A percentile compares a stretch with the other conserved stretches of the same genome.
Conservation (phyloP, 352 stramenopile genomes). For the Peronospora tabacina region DNA sequence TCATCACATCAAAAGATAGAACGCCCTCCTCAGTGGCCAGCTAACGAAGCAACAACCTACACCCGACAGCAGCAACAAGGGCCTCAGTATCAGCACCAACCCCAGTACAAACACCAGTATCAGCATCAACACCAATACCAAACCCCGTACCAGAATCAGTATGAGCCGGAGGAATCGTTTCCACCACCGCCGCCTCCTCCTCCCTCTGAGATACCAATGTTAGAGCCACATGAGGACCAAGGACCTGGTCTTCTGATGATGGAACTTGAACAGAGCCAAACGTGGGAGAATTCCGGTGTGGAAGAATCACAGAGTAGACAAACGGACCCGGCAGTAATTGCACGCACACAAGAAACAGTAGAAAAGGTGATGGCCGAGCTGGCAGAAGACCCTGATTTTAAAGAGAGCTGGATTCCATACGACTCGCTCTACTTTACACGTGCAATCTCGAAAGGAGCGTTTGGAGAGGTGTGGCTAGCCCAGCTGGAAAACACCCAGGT, state of each 20-base stretch:
- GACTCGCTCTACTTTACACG: constrained; percentile 71
- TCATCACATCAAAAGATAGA: constrained; percentile 14
- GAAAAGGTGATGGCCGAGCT: constrained; percentile 57
- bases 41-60: constrained; percentile 24
- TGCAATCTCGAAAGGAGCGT: constrained; percentile 64
- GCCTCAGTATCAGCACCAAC: constrained; percentile 15
- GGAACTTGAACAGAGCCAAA: constrained; percentile 27
- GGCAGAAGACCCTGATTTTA: constrained; percentile 46
- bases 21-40: constrained; percentile 21
- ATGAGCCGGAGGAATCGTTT: constrained; percentile 17
- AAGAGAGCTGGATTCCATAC: constrained; percentile 52
- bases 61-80: constrained; percentile 24
- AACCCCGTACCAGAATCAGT: not conserved
- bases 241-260: constrained; percentile 25
- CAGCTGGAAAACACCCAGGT: constrained; percentile 74
- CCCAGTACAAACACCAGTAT: constrained; percentile 7
- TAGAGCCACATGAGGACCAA: constrained; percentile 20
- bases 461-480: constrained; percentile 76
- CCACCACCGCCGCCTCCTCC: constrained; percentile 21
- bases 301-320: constrained; percentile 20
- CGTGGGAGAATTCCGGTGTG: constrained; percentile 9
- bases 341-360: constrained; percentile 32
- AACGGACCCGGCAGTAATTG: constrained; percentile 22
- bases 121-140: constrained; percentile 6
- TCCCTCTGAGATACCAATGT: constrained; percentile 23